A percentile compares a stretch with the other conserved stretches of the same genome.
phyloP scores from a whole-genome alignment of 805 yeast species.

The Wickerhamomyces subpelliculosus region DNA sequence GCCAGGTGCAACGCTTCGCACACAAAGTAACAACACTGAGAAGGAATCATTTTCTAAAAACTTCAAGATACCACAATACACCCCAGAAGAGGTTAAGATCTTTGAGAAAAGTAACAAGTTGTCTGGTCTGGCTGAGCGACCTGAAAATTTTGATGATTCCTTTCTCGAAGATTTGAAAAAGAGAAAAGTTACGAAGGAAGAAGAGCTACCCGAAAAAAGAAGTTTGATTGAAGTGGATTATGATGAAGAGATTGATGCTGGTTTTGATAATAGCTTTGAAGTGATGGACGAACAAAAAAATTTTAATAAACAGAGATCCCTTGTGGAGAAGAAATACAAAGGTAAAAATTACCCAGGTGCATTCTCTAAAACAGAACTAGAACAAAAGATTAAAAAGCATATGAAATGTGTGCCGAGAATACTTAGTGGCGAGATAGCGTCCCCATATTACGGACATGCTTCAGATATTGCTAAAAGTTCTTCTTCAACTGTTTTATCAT shows the following conservation, averaged over 20 bases:
- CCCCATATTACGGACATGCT: constrained; percentile 47
- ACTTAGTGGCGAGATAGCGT: constrained; percentile 36
- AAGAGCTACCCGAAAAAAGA: neutral
- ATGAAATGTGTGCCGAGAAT: constrained; percentile 29
- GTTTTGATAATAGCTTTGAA: constrained; percentile 9
- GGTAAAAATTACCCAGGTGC: constrained; percentile 19
- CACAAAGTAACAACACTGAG: too few relatives aligned
- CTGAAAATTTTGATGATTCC: neutral
- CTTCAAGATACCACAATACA: too few relatives aligned
- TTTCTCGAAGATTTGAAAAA: neutral
- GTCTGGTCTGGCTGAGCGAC: too few relatives aligned
- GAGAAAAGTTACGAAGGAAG: neutral
- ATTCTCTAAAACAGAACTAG: constrained; percentile 24
- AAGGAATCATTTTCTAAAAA: too few relatives aligned
- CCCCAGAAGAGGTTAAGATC: neutral
- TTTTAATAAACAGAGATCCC: constrained; percentile 7
- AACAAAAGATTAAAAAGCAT: constrained; percentile 23
- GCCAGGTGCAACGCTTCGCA: too few relatives aligned
- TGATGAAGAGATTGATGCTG: neutral
- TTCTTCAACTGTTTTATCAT: constrained; percentile 35
- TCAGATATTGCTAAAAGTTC: constrained; percentile 32
- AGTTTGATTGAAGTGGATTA: neutral
- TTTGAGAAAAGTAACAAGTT: neutral
- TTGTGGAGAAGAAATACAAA: constrained; percentile 14
- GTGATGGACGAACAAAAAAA: constrained; percentile 13